Percentiles rank a stretch among this genome's conserved stretches.
Evolutionary conservation across 2,329 filamentous ascomycete genomes (phyloP).

Genomic region (Aulographum hederae): DNA sequence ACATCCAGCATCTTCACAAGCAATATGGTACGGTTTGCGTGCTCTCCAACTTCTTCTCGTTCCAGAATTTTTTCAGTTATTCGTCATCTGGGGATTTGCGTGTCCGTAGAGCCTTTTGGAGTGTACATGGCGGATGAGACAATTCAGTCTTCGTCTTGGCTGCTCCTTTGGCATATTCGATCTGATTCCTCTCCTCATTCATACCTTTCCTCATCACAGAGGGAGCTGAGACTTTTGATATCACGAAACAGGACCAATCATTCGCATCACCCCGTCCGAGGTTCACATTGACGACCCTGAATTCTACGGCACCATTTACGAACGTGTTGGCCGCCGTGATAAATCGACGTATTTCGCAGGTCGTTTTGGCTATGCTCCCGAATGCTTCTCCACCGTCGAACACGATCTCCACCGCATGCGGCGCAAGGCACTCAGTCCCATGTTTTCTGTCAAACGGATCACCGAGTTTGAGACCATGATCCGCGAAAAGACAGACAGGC

Average conservation of each 20-base stretch:
- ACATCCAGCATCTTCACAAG: slow-evolving; percentile 5
- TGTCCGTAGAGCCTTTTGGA: too few relatives aligned
- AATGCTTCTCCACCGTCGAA: slow-evolving; percentile 4
- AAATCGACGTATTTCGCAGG: slow-evolving; percentile 6
- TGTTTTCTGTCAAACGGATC: slow-evolving; percentile 15
- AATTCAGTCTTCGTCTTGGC: too few relatives aligned
- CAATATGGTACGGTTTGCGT: slow-evolving; percentile 3
- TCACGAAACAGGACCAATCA: slow-evolving; percentile 16
- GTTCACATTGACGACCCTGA: slow-evolving; percentile 23
- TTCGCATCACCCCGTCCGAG: slow-evolving; percentile 24
- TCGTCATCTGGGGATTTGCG: too few relatives aligned
- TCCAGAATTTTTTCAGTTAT: too few relatives aligned
- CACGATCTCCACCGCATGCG: slow-evolving; percentile 11
- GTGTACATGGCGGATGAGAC: too few relatives aligned
- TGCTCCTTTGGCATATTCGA: too few relatives aligned
- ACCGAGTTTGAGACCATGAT: slow-evolving; percentile 11
- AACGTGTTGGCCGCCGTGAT: slow-evolving; percentile 6
- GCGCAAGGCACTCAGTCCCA: slow-evolving; percentile 13
- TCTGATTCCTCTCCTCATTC: too few relatives aligned
- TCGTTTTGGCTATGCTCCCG: slow-evolving; percentile 3
- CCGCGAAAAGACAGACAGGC: slow-evolving; percentile 9
- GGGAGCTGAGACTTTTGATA: too few relatives aligned
- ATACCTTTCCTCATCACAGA: too few relatives aligned
- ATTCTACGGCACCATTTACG: slow-evolving; percentile 18
- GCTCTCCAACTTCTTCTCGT: too few relatives aligned